A percentile compares a stretch with the other conserved stretches of the same genome.
These are phyloP conservation scores for Jacaranda copaia DNA, from an alignment of 257 asterid species.

Conservation along the genomic window DNA sequence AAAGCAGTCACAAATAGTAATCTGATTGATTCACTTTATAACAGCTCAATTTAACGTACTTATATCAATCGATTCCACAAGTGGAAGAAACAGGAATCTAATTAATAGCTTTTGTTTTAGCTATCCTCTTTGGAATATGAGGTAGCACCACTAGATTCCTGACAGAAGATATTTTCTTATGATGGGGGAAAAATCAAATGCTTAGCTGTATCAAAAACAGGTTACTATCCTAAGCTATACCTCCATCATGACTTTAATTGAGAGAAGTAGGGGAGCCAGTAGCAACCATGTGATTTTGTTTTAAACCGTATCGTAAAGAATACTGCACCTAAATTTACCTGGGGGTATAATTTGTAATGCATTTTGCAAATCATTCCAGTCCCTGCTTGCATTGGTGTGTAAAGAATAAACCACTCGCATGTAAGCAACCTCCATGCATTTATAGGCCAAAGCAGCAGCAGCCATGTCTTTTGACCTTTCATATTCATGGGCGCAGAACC, in stretches of 20 bases:
- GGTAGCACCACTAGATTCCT: conserved; percentile 2
- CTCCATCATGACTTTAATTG: conserved; percentile 4
- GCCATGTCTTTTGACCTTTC: conserved; percentile 90
- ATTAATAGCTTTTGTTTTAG: conserved; percentile 5
- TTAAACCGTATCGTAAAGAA: conserved; percentile 23
- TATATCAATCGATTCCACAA: conserved; percentile 10
- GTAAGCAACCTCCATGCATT: conserved; percentile 92
- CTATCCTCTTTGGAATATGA: conserved; percentile 3
- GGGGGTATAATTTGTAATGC: conserved; percentile 82
- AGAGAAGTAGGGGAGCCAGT: conserved; percentile 7
- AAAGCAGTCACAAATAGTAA: conserved; percentile 7
- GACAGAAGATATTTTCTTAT: conserved; percentile 9
- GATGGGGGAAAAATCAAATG: background rate
- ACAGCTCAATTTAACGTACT: conserved; percentile 8
- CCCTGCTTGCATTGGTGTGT: conserved; percentile 72
- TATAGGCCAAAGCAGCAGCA: conserved; percentile 95
- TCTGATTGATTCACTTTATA: background rate
- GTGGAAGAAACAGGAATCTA: too few relatives aligned
- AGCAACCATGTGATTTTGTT: conserved; percentile 8
- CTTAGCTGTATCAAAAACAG: conserved; percentile 21
- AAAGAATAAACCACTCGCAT: conserved; percentile 84
- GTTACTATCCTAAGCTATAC: conserved; percentile 15
- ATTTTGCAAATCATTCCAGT: conserved; percentile 73
- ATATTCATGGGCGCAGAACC: conserved; percentile 95
- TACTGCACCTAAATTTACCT: conserved; percentile 55